Evolutionary conservation across 2,329 filamentous ascomycete species (phyloP).

Genomic region (Teratosphaeria gauchensis): DNA sequence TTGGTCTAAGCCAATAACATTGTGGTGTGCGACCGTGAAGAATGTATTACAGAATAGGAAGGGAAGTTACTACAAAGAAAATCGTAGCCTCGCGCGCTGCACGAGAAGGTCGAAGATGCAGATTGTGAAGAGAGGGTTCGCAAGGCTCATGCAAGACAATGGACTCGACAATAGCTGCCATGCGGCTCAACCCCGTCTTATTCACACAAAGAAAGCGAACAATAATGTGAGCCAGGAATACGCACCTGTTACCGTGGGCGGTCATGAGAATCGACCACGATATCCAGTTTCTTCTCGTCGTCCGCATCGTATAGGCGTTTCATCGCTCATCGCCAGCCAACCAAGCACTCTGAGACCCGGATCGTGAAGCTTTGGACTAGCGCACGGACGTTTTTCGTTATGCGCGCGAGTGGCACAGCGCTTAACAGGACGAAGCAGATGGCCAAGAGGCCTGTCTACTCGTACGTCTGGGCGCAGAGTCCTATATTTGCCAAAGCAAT

Average conservation of each 20-base stretch:
- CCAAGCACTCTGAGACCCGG: constrained; percentile 30
- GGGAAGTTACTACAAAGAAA: constrained; percentile 7
- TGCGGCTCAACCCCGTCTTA: neutral
- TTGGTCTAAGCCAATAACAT: neutral
- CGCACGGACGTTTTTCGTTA: neutral
- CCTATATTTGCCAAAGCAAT: constrained; percentile 5
- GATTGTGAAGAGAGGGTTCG: constrained; percentile 9
- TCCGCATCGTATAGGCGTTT: constrained; percentile 31
- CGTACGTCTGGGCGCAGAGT: neutral
- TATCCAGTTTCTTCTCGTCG: constrained; percentile 11
- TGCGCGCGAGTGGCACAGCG: constrained; percentile 8
- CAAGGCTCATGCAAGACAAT: constrained; percentile 8
- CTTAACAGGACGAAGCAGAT: constrained; percentile 3
- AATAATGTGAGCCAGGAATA: constrained; percentile 14
- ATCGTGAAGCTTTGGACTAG: constrained; percentile 1
- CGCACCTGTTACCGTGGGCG: constrained; percentile 22
- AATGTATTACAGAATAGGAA: neutral
- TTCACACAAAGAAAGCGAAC: constrained; percentile 17
- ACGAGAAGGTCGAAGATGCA: constrained; percentile 1
- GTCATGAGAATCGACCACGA: constrained; percentile 20
- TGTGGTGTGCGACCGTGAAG: constrained; percentile 4
- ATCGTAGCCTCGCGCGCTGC: constrained; percentile 9
- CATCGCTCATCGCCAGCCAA: constrained; percentile 27
- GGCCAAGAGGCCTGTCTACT: constrained; percentile 3
- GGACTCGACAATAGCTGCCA: neutral